These are phyloP conservation scores for Trypanosoma conorhini DNA, from an alignment of 208 protist genomes.

Conservation along the genomic window DNA sequence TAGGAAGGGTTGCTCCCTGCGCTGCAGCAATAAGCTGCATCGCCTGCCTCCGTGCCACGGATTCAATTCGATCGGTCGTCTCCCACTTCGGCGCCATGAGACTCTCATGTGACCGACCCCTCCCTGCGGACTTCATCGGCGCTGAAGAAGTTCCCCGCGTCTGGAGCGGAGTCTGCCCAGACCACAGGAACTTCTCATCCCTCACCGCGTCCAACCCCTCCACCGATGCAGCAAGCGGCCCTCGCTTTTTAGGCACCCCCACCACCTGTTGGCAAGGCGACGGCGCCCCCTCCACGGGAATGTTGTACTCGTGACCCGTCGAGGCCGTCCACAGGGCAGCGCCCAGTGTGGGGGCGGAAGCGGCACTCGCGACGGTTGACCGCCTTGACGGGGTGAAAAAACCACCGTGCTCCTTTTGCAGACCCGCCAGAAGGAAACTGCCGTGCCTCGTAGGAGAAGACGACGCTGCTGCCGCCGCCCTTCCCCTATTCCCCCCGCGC, in stretches of 20 bases:
- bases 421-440: not conserved
- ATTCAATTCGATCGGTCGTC: not conserved
- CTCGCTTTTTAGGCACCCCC: slow-evolving; percentile 1
- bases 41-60: not conserved
- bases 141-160: not conserved
- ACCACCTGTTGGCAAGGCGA: slow-evolving; percentile 4
- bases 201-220: not conserved
- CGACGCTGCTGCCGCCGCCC: not conserved
- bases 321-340: not conserved
- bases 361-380: not conserved
- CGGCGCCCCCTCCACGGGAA: not conserved
- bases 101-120: not conserved
- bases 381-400: not conserved
- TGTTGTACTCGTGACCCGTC: slow-evolving; percentile 5
- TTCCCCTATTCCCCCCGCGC: not conserved
- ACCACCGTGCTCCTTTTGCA: not conserved
- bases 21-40: not conserved
- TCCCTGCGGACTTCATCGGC: not conserved
- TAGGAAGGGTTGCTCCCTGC: not conserved
- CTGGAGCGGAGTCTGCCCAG: too few species aligned
- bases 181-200: not conserved
- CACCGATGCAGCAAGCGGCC: not conserved
- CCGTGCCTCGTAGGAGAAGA: not conserved
- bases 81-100: not conserved
- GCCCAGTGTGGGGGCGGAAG: not conserved